phyloP scores from a whole-genome alignment of 1,284 basidiomycete genomes.

The Cryptococcus hybrid region DNA sequence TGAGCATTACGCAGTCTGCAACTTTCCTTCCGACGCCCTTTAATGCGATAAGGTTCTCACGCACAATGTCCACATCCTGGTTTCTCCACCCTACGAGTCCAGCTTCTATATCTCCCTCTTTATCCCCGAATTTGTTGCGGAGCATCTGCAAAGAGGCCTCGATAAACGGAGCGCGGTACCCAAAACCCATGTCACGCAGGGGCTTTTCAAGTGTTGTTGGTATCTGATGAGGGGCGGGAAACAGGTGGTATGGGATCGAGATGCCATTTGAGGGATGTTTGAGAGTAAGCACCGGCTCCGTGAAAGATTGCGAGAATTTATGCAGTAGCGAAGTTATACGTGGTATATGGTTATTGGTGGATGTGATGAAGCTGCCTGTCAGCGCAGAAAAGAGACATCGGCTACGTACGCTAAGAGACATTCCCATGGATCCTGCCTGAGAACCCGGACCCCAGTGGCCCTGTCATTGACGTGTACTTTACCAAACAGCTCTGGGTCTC shows the following conservation, averaged over 20 bases:
- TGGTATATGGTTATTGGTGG: constrained; percentile 93
- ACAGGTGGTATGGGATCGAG: constrained; percentile 66
- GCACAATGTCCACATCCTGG: constrained; percentile 26
- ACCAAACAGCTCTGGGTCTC: constrained; percentile 71
- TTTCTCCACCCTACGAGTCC: constrained; percentile 25
- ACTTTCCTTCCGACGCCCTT: constrained; percentile 95
- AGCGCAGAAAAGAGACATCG: background rate
- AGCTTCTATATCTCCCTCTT: constrained; percentile 21
- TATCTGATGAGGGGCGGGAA: constrained; percentile 73
- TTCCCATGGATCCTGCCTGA: constrained; percentile 96
- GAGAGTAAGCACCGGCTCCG: constrained; percentile 57
- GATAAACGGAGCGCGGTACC: constrained; percentile 91
- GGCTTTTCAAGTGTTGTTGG: constrained; percentile 60
- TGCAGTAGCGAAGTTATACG: constrained; percentile 88
- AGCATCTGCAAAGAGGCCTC: constrained; percentile 79
- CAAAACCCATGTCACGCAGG: constrained; percentile 85
- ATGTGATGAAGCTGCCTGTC: constrained; percentile 83
- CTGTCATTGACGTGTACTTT: constrained; percentile 58
- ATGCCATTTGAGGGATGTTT: constrained; percentile 23
- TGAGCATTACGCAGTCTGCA: constrained; percentile 89
- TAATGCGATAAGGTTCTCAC: constrained; percentile 72
- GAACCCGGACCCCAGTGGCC: constrained; percentile 60
- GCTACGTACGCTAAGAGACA: constrained; percentile 78
- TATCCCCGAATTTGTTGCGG: constrained; percentile 53
- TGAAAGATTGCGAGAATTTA: constrained; percentile 64